Evolutionary conservation across 805 yeast species (phyloP).

Genomic region (Nakazawaea ernobii): DNA sequence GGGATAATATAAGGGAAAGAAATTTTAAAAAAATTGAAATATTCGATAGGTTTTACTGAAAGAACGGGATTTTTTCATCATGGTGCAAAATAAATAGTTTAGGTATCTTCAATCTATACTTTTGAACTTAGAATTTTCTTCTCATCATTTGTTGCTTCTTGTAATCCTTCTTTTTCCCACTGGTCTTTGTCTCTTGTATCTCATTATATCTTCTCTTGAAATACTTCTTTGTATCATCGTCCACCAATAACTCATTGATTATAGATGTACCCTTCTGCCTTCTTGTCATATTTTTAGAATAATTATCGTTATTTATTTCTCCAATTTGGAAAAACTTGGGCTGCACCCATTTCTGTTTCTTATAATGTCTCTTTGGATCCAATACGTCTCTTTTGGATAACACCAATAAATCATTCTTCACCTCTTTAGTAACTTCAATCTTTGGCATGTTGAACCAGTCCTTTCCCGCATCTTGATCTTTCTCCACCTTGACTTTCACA

Average conservation of each 20-base stretch:
- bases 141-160: constrained; percentile 60
- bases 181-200: constrained; percentile 56
- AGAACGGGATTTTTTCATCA: neutral
- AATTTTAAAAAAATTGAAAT: constrained; percentile 40
- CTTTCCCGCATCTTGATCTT: constrained; percentile 36
- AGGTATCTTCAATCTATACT: neutral
- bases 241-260: constrained; percentile 78
- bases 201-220: constrained; percentile 81
- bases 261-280: constrained; percentile 73
- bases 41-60: constrained; percentile 15
- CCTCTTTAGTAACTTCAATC: constrained; percentile 62
- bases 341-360: constrained; percentile 71
- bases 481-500: constrained; percentile 13
- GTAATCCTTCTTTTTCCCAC: constrained; percentile 66
- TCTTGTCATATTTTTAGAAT: constrained; percentile 56
- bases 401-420: constrained; percentile 72
- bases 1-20: constrained; percentile 47
- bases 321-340: constrained; percentile 87
- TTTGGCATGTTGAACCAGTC: constrained; percentile 82
- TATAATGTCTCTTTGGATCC: constrained; percentile 94
- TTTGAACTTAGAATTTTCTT: constrained; percentile 31
- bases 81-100: neutral
- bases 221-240: constrained; percentile 61
- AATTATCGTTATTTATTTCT: constrained; percentile 76
- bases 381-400: constrained; percentile 84